A percentile compares a stretch with the other conserved stretches of the same genome.
These are phyloP conservation scores for Coemansia sp. DNA, from an alignment of 192 early-diverging fungal species.

Conservation along the genomic window DNA sequence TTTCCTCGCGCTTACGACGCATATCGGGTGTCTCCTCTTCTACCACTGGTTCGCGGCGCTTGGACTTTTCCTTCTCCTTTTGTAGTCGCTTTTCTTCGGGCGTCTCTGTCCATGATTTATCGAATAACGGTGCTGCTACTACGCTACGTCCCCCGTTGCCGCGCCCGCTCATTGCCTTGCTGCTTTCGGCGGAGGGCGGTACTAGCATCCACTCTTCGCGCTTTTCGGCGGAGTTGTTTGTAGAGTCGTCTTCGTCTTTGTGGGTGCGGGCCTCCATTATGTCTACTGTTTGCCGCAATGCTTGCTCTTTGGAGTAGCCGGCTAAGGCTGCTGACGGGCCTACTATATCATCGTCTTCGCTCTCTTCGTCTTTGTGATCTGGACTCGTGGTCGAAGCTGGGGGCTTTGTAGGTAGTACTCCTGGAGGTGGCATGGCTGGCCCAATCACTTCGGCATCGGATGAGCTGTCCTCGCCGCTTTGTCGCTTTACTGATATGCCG, in stretches of 20 bases:
- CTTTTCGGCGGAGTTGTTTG: neutral
- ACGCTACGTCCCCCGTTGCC: neutral
- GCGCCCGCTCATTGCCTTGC: neutral
- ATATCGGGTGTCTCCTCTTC: slow-evolving; percentile 30
- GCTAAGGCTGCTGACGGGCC: slow-evolving; percentile 17
- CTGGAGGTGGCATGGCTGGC: no score
- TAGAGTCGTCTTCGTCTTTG: neutral
- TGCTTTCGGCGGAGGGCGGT: slow-evolving; percentile 30
- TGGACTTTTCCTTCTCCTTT: slow-evolving; percentile 16
- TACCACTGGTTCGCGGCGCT: neutral
- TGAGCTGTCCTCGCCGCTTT: neutral
- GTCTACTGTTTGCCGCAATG: slow-evolving; percentile 5
- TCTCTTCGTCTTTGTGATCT: no score
- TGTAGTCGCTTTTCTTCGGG: slow-evolving; percentile 24
- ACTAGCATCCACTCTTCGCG: slow-evolving; percentile 53
- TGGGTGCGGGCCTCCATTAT: slow-evolving; percentile 17
- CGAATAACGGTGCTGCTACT: slow-evolving; percentile 27
- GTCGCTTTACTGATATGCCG: slow-evolving; percentile 14
- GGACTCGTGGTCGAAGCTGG: no score
- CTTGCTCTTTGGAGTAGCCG: no score
- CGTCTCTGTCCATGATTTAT: slow-evolving; percentile 48
- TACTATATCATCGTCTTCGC: no score
- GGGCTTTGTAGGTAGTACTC: no score
- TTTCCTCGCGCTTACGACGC: slow-evolving; percentile 22
- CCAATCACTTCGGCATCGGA: neutral